phyloP scores from a whole-genome alignment of 257 asterid species.

The Solanum dulcamara region DNA sequence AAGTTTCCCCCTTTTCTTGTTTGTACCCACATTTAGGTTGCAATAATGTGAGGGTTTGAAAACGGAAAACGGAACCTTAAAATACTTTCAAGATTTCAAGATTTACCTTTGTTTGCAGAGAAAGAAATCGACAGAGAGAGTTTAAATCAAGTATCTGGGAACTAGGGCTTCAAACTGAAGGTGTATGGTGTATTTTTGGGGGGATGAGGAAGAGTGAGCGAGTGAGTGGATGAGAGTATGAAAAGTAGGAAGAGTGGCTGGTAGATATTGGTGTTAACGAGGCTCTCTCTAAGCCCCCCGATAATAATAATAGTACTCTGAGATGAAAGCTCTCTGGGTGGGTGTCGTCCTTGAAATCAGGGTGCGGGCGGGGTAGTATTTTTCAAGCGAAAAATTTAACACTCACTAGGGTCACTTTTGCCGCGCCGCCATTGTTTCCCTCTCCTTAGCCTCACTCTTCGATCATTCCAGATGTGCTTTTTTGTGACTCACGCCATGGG shows the following conservation, averaged over 20 bases:
- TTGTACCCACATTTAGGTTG: neutral
- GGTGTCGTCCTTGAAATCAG: neutral
- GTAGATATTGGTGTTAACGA: neutral
- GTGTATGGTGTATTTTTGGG: neutral
- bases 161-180: neutral
- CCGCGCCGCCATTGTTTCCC: slow-evolving; percentile 2
- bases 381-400: neutral
- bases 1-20: neutral
- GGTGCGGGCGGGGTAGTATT: neutral
- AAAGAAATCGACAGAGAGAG: neutral
- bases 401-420: neutral
- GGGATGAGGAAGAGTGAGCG: neutral
- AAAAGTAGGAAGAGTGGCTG: neutral
- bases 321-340: neutral
- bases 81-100: neutral
- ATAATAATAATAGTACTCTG: neutral
- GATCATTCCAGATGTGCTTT: neutral
- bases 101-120: neutral
- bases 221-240: neutral
- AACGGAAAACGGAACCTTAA: neutral
- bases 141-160: neutral
- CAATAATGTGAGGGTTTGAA: neutral
- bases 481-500: neutral
- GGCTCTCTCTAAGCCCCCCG: neutral
- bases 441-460: neutral